A percentile compares a stretch with the other conserved stretches of the same genome.
phyloP scores from a whole-genome alignment of 2,329 filamentous ascomycete species.

The Stachybotrys chartarum region DNA sequence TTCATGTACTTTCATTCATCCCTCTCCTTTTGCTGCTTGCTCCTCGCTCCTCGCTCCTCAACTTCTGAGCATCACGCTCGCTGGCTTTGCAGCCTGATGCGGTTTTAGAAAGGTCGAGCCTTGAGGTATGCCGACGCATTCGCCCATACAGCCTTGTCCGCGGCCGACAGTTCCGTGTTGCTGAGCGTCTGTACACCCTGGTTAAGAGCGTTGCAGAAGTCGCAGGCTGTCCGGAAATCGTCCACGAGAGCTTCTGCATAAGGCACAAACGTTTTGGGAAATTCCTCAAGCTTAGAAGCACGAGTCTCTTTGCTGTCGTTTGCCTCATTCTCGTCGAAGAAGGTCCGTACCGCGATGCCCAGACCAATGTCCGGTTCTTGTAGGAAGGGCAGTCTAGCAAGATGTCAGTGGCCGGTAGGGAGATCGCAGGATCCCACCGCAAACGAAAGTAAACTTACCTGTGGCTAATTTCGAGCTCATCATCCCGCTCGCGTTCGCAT shows the following conservation, averaged over 20 bases:
- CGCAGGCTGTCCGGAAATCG: conserved; percentile 50
- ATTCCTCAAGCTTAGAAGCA: conserved; percentile 37
- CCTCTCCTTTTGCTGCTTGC: too few species aligned
- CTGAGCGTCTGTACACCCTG: conserved; percentile 49
- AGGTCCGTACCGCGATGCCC: conserved; percentile 73
- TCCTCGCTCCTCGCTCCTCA: too few species aligned
- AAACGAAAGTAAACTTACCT: conserved; percentile 47
- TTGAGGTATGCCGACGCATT: conserved; percentile 48
- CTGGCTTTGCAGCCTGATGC: neutral
- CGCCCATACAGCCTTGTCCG: conserved; percentile 46
- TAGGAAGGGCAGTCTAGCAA: conserved; percentile 55
- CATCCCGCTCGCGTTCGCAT: conserved; percentile 61
- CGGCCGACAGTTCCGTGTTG: conserved; percentile 35
- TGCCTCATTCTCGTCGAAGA: conserved; percentile 63
- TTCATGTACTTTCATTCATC: too few species aligned
- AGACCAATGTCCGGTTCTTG: conserved; percentile 67
- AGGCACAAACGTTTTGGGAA: conserved; percentile 49
- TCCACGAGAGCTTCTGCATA: conserved; percentile 51
- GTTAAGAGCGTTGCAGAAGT: conserved; percentile 51
- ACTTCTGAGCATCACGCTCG: neutral
- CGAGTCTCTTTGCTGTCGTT: conserved; percentile 44
- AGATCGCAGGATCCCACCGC: neutral
- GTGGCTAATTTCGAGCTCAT: conserved; percentile 62
- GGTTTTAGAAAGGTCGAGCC: conserved; percentile 28
- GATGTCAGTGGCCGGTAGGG: conserved; percentile 7